Conservation (phyloP, 2,329 filamentous ascomycete species). For the Sporothrix inflata region DNA sequence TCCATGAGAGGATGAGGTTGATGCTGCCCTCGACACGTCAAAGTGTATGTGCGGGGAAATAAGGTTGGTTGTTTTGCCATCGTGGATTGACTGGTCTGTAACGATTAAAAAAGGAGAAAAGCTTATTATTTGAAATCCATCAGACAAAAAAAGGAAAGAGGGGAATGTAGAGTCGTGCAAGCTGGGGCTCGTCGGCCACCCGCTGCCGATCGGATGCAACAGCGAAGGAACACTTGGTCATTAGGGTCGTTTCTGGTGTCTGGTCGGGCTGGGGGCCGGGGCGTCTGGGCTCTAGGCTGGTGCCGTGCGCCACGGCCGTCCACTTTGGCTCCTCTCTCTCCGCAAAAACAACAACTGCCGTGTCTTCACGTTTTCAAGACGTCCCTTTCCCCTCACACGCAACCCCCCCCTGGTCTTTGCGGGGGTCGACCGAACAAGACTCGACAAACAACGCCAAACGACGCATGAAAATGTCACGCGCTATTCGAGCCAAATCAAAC, state of each 20-base stretch:
- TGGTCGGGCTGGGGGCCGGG: neutral
- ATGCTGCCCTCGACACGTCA: neutral
- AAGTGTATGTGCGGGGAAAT: neutral
- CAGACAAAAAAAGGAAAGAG: neutral
- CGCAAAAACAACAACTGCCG: constrained; percentile 11
- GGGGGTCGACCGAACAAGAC: neutral
- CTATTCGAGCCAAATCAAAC: neutral
- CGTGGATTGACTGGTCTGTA: neutral
- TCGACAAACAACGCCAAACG: no score
- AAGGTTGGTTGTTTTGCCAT: neutral
- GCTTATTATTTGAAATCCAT: neutral
- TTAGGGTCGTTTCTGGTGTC: neutral
- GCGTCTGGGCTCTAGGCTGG: constrained; percentile 1
- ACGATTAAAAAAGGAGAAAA: neutral
- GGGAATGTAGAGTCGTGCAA: neutral
- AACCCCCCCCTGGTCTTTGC: neutral
- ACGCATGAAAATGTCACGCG: neutral
- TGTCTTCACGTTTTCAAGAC: constrained; percentile 10
- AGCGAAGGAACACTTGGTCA: neutral
- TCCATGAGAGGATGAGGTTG: neutral
- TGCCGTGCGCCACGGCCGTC: constrained; percentile 4
- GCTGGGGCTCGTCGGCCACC: neutral
- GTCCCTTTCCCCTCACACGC: neutral
- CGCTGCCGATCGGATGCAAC: constrained; percentile 17
- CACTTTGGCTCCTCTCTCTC: neutral